phyloP scores from a whole-genome alignment of 768 basidiomycete genomes.

The Lactarius sp. region DNA sequence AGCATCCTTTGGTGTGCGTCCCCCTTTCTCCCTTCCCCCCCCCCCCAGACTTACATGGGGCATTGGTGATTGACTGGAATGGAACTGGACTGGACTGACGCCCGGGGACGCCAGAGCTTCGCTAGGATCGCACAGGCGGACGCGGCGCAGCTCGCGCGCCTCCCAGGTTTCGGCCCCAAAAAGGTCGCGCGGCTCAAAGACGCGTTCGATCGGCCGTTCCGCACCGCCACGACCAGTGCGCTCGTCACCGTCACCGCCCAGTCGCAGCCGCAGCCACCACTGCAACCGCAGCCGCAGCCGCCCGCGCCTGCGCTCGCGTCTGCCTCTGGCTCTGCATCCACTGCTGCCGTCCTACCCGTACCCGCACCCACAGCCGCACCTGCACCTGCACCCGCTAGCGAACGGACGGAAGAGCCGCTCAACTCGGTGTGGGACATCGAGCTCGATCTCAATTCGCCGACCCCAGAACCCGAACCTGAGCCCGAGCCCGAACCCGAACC shows the following conservation, averaged over 20 bases:
- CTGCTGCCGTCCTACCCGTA: neutral
- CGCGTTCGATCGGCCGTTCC: conserved; percentile 86
- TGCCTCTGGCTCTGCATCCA: neutral
- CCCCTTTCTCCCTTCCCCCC: neutral
- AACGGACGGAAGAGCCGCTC: neutral
- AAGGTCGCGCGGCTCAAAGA: conserved; percentile 90
- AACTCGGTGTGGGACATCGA: conserved; percentile 73
- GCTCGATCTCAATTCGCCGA: conserved; percentile 40
- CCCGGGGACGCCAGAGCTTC: conserved; percentile 58
- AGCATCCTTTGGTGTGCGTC: conserved; percentile 81
- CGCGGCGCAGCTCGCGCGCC: conserved; percentile 65
- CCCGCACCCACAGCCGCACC: neutral
- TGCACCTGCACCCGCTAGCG: neutral
- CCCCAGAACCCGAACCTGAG: neutral
- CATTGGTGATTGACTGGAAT: conserved; percentile 4
- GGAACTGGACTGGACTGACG: neutral
- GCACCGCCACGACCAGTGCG: conserved; percentile 55
- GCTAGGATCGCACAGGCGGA: conserved; percentile 72
- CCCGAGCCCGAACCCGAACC: neutral
- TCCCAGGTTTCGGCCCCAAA: conserved; percentile 91
- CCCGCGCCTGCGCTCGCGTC: neutral
- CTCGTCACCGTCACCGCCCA: conserved; percentile 12
- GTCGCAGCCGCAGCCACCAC: conserved; percentile 13
- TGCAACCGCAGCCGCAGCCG: neutral
- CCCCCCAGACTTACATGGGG: too few relatives aligned